These are phyloP conservation scores for Apiospora aurea DNA, from an alignment of 2,329 filamentous ascomycete species.

Conservation along the genomic window DNA sequence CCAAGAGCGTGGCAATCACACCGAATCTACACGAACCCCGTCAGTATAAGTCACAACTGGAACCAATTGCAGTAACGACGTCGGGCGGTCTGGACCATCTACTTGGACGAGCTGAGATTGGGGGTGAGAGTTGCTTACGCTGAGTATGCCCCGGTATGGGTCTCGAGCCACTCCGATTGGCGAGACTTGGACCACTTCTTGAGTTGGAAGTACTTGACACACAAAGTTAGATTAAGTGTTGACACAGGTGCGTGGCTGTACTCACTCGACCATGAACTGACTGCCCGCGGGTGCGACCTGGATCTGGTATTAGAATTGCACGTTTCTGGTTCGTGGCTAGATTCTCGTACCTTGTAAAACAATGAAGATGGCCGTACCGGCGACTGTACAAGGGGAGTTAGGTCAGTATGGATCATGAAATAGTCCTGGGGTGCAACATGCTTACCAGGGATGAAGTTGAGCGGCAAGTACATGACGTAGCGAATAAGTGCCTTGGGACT, in stretches of 20 bases:
- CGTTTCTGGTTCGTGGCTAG: neutral
- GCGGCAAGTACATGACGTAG: constrained; percentile 84
- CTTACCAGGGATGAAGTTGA: constrained; percentile 84
- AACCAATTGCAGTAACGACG: neutral
- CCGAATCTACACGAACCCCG: constrained; percentile 65
- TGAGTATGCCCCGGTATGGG: constrained; percentile 79
- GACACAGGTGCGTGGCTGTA: constrained; percentile 28
- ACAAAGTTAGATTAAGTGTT: constrained; percentile 51
- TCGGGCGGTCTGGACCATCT: constrained; percentile 1
- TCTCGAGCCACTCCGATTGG: constrained; percentile 71
- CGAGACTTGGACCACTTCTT: constrained; percentile 79
- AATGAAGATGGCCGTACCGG: constrained; percentile 84
- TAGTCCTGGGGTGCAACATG: neutral
- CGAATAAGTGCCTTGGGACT: constrained; percentile 71
- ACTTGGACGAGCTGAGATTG: constrained; percentile 12
- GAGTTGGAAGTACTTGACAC: constrained; percentile 83
- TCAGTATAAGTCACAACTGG: neutral
- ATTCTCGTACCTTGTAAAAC: constrained; percentile 68
- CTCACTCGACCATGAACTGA: constrained; percentile 62
- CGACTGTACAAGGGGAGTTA: constrained; percentile 53
- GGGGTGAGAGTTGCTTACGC: constrained; percentile 62
- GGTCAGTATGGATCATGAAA: neutral
- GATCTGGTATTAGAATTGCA: constrained; percentile 13
- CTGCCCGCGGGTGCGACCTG: constrained; percentile 56
- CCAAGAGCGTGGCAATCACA: constrained; percentile 76